A percentile compares a stretch with the other conserved stretches of the same genome.
Evolutionary conservation across 345 rosid species (phyloP).

Genomic region (Reutealis trisperma): DNA sequence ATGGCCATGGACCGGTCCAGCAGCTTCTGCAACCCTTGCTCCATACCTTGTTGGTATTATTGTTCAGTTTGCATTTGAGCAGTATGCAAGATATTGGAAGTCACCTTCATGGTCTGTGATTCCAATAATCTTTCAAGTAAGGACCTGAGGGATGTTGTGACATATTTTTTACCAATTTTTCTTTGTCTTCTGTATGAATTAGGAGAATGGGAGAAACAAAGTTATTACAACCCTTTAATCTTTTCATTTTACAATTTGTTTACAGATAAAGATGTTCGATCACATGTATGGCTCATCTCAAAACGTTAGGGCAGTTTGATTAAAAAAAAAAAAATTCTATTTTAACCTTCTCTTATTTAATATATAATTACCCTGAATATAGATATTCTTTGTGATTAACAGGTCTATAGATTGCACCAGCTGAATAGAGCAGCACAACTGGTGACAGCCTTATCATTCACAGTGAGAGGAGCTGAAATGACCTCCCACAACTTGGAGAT

Average conservation of each 20-base stretch:
- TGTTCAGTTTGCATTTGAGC: conserved; percentile 94
- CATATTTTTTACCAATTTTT: conserved; percentile 6
- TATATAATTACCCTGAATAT: neutral
- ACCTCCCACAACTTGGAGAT: conserved; percentile 86
- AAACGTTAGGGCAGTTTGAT: neutral
- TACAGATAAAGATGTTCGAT: neutral
- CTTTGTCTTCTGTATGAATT: neutral
- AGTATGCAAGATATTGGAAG: conserved; percentile 64
- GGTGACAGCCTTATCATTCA: conserved; percentile 90
- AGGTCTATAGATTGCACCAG: conserved; percentile 97
- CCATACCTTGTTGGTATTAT: conserved; percentile 93
- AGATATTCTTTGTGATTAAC: conserved; percentile 20
- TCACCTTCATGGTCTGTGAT: conserved; percentile 80
- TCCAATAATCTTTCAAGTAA: conserved; percentile 89
- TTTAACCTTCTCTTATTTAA: neutral
- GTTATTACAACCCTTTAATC: neutral
- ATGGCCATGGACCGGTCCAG: conserved; percentile 99
- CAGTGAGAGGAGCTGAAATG: conserved; percentile 85
- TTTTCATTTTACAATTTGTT: neutral
- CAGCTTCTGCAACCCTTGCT: conserved; percentile 97
- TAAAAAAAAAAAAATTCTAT: neutral
- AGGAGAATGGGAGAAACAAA: neutral
- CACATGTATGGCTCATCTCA: neutral
- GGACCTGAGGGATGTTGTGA: neutral
- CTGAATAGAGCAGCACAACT: conserved; percentile 93